These are phyloP conservation scores for Sporothrix pallida DNA, from an alignment of 2,329 filamentous ascomycete genomes.

Conservation along the genomic window DNA sequence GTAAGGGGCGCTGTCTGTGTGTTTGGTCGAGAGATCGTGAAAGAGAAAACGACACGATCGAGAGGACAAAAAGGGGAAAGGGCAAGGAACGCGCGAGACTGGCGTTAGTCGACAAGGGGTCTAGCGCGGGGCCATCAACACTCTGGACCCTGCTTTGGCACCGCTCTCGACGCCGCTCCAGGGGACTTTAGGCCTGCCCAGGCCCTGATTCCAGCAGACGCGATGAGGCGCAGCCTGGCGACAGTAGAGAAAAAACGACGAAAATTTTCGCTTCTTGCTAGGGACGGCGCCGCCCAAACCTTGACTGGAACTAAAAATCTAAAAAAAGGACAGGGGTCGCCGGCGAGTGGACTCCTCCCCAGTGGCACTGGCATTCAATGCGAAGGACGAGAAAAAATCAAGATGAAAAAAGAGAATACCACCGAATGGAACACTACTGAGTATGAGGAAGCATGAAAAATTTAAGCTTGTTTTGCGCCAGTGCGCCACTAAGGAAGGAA, in stretches of 20 bases:
- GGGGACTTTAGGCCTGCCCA: background rate
- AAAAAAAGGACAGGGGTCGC: conserved; percentile 26
- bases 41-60: background rate
- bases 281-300: background rate
- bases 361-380: conserved; percentile 4
- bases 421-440: background rate
- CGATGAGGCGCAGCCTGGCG: conserved; percentile 10
- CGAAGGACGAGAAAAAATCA: background rate
- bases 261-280: background rate
- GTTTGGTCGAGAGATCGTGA: no score
- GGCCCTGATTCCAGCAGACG: background rate
- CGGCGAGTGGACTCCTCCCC: background rate
- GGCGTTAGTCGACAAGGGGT: background rate
- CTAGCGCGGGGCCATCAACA: background rate
- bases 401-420: background rate
- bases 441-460: background rate
- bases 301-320: background rate
- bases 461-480: conserved; percentile 20
- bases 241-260: background rate
- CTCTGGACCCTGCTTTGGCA: no score
- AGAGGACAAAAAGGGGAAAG: background rate
- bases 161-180: no score
- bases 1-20: conserved; percentile 8
- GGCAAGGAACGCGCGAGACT: background rate
- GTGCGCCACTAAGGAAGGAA: background rate